Conservation (phyloP, 2,329 filamentous ascomycete species). For the Cytospora paraplurivora region DNA sequence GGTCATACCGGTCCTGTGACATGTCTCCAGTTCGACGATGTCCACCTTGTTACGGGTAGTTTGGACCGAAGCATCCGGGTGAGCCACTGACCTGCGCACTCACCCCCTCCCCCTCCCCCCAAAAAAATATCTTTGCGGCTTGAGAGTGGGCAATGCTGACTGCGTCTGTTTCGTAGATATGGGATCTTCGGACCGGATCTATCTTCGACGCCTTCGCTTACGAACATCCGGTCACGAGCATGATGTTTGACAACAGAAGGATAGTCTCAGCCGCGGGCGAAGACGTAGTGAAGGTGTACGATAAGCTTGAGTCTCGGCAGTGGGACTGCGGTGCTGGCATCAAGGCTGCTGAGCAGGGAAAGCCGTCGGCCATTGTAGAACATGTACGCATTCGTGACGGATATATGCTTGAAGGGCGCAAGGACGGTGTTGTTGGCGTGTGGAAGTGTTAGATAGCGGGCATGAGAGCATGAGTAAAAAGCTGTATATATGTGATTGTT, state of each 20-base stretch:
- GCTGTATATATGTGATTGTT: conserved; percentile 18
- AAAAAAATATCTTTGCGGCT: background rate
- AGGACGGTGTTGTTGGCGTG: conserved; percentile 84
- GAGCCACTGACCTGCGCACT: conserved; percentile 45
- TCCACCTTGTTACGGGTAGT: conserved; percentile 91
- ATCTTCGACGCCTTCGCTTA: conserved; percentile 97
- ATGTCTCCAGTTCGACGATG: conserved; percentile 92
- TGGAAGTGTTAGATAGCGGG: conserved; percentile 69
- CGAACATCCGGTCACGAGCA: conserved; percentile 85
- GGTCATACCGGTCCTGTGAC: conserved; percentile 95
- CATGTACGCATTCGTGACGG: conserved; percentile 89
- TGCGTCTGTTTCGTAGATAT: conserved; percentile 66
- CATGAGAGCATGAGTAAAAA: background rate
- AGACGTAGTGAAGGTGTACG: conserved; percentile 95
- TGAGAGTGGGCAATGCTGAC: background rate
- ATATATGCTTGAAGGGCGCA: conserved; percentile 87
- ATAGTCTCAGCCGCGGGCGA: conserved; percentile 92
- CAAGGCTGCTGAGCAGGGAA: conserved; percentile 65
- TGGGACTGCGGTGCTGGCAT: conserved; percentile 94
- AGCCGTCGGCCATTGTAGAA: conserved; percentile 72
- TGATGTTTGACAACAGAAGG: conserved; percentile 93
- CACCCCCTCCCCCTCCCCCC: too few relatives aligned
- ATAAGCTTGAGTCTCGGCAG: conserved; percentile 92
- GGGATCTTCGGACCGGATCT: conserved; percentile 94
- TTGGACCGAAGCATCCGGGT: conserved; percentile 91